Evolutionary conservation across 2,329 filamentous ascomycete species (phyloP).

Genomic region (Stagonosporopsis rhizophila): DNA sequence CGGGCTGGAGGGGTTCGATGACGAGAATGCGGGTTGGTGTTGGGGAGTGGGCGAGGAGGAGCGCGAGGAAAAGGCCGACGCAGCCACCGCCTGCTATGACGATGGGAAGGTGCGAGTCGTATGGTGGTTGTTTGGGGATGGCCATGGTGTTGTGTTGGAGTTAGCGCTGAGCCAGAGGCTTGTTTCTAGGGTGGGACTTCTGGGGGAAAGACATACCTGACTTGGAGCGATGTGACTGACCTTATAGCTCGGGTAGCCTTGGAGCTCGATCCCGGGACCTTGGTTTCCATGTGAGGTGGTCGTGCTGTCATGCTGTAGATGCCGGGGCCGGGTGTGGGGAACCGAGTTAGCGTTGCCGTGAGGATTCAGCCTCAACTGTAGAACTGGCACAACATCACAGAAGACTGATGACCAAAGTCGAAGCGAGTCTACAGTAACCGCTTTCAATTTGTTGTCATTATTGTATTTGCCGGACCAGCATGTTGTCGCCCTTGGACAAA

Average conservation of each 20-base stretch:
- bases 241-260: not conserved
- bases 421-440: not conserved
- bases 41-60: constrained; percentile 46
- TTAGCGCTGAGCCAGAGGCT: not conserved
- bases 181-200: not conserved
- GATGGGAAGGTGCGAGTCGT: constrained; percentile 30
- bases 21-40: constrained; percentile 47
- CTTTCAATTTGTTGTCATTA: constrained; percentile 11
- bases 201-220: not conserved
- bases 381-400: constrained; percentile 1
- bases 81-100: constrained; percentile 52
- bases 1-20: constrained; percentile 35
- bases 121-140: not conserved
- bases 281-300: not conserved
- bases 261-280: not conserved
- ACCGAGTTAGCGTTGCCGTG: constrained; percentile 16
- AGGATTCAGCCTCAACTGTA: constrained; percentile 7
- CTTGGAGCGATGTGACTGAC: not conserved
- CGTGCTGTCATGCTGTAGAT: constrained; percentile 17
- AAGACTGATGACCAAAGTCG: not conserved
- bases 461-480: constrained; percentile 65
- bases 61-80: constrained; percentile 51
- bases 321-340: constrained; percentile 22
- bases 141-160: constrained; percentile 6
- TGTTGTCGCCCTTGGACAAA: constrained; percentile 53